phyloP scores from a whole-genome alignment of 1,284 basidiomycete species.

The Ustanciosporium gigantosporum region DNA sequence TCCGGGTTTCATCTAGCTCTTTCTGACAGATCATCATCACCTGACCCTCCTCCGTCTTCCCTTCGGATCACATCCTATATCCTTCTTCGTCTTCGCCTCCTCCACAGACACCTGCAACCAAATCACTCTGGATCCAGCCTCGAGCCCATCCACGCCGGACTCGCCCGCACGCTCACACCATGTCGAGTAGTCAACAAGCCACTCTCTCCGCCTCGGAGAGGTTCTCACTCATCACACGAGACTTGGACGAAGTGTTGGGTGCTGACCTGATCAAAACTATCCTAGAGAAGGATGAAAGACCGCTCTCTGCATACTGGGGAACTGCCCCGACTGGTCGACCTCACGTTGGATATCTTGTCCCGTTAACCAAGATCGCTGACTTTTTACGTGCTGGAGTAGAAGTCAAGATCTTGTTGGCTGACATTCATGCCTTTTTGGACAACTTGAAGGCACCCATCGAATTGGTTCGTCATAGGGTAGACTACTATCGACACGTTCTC shows the following conservation, averaged over 20 bases:
- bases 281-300: conserved; percentile 68
- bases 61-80: no score
- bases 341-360: conserved; percentile 95
- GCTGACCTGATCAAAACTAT: conserved; percentile 81
- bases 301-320: conserved; percentile 66
- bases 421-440: conserved; percentile 96
- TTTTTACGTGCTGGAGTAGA: conserved; percentile 89
- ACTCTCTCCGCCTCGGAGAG: conserved; percentile 66
- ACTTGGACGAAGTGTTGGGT: conserved; percentile 85
- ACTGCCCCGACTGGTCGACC: conserved; percentile 89
- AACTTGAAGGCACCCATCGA: conserved; percentile 97
- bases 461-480: conserved; percentile 82
- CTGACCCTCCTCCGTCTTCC: no score
- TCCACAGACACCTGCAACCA: no score
- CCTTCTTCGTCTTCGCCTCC: no score
- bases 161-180: no score
- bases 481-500: conserved; percentile 86
- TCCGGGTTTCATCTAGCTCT: no score
- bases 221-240: conserved; percentile 82
- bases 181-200: no score
- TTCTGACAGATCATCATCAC: no score
- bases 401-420: conserved; percentile 88
- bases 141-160: no score
- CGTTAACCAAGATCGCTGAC: conserved; percentile 93
- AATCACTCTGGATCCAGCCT: no score